Evolutionary conservation across 345 rosid species (phyloP), one percentile per base, ranked within the genome.

Genomic region (Linum usitatissimum): DNA sequence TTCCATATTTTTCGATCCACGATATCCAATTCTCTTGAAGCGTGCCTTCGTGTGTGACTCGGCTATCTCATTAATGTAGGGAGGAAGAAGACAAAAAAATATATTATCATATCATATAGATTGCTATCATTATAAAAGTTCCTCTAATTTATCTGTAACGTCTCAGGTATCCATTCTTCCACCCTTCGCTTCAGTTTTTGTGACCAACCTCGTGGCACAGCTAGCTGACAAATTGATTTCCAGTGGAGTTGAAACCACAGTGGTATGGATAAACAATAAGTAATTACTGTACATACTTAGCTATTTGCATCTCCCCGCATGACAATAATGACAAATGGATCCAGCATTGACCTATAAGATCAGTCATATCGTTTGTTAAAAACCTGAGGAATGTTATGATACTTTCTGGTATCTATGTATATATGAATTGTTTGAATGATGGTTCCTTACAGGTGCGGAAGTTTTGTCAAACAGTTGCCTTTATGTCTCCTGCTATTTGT

Each of bases 141-240:
- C 30, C 31, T 5, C 12, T 54, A 38, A 54, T 23, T 1, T 21
- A 30, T 36, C 6, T 64, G 10, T 67, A 34, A 34, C 38, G 34
- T 72, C 68, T 65, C 86, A 92, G 98, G 96, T 92, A 65, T 92
- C 98, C 30, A 83, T 92, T 83, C 98, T 92, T 76, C 98, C 98
- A 65, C 95, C 98, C 30, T 68, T 89, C 73, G 91, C 96, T 77
- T 92, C 97, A 31, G 62, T 85, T 72, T 75, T 92, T 5, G 90
- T 89, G 66, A 84, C 91, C 30, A 85, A 77, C 68, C 49, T 84
- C 58, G 98, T 95, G 58, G 73, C 98, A 61, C 98, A 89, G 64
- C 60, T 84, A 59, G 95, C 98, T 45, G 98, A 92, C 76, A 80
- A 77, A 71, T 81, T 89, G 68, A 92, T 92, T 40, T 53, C 93